A percentile compares a stretch with the other conserved stretches of the same genome.
Conservation (phyloP, 164 flowering plant genomes). For the Echeveria elegans region DNA sequence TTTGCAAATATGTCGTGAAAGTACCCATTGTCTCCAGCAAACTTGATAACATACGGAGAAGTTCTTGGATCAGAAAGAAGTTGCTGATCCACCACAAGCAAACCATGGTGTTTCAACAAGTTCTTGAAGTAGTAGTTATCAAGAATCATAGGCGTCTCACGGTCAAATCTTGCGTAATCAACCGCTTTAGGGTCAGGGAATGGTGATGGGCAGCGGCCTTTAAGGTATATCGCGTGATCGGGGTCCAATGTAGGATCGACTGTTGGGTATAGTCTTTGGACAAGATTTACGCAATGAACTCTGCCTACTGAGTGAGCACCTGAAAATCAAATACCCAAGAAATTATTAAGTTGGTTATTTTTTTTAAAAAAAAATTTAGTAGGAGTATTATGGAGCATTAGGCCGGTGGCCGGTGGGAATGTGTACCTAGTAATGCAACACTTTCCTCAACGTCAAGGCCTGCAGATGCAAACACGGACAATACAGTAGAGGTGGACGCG, state of each 20-base stretch:
- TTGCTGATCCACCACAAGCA: slow-evolving; percentile 55
- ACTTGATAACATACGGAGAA: slow-evolving; percentile 48
- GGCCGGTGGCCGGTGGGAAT: neutral
- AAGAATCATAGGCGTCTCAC: slow-evolving; percentile 59
- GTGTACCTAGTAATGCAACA: slow-evolving; percentile 66
- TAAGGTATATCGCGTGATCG: slow-evolving; percentile 46
- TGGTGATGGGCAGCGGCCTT: slow-evolving; percentile 60
- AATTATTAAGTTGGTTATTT: too few relatives aligned
- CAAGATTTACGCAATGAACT: slow-evolving; percentile 68
- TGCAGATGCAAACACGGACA: slow-evolving; percentile 53
- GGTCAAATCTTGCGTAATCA: slow-evolving; percentile 57
- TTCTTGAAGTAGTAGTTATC: slow-evolving; percentile 83
- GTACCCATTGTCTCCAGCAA: slow-evolving; percentile 72
- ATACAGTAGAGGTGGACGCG: slow-evolving; percentile 38
- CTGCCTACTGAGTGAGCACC: slow-evolving; percentile 93
- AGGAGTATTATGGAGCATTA: too few relatives aligned
- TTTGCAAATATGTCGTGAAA: slow-evolving; percentile 55
- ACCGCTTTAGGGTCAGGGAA: slow-evolving; percentile 57
- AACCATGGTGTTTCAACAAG: slow-evolving; percentile 53
- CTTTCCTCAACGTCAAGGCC: slow-evolving; percentile 65
- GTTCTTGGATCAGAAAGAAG: slow-evolving; percentile 53
- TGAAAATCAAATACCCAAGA: slow-evolving; percentile 21
- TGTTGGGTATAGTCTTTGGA: slow-evolving; percentile 64
- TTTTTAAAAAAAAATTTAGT: too few relatives aligned
- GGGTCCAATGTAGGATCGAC: slow-evolving; percentile 80